A percentile compares a stretch with the other conserved stretches of the same genome.
Conservation (phyloP, 176 grass and related monocot genomes). For the Hordeum vulgare region DNA sequence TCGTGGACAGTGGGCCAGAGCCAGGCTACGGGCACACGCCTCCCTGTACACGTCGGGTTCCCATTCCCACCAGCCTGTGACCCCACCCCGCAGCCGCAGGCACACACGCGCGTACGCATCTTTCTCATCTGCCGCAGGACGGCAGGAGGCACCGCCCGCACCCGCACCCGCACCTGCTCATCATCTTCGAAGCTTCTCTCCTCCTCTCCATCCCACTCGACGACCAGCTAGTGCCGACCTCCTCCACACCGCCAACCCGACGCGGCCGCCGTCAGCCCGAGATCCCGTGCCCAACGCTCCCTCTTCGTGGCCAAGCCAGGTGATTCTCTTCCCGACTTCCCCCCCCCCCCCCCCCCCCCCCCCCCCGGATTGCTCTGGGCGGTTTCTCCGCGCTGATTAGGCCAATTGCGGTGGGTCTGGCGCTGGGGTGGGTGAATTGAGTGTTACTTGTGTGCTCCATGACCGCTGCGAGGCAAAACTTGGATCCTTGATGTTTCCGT, state of each 20-base stretch:
- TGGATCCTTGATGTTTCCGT: background rate
- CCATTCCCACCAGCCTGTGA: background rate
- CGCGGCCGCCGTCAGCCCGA: background rate
- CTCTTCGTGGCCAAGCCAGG: slow-evolving; percentile 1
- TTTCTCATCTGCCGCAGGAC: slow-evolving; percentile 7
- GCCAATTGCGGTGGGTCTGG: background rate
- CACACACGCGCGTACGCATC: slow-evolving; percentile 5
- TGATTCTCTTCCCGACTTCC: background rate
- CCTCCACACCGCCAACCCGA: background rate
- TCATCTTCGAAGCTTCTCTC: slow-evolving; percentile 35
- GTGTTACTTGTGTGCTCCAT: background rate
- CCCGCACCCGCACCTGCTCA: background rate
- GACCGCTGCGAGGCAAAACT: background rate
- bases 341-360: too few relatives aligned
- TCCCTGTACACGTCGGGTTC: background rate
- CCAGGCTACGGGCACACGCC: background rate
- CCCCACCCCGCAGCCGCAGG: background rate
- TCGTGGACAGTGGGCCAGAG: background rate
- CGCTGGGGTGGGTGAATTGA: background rate
- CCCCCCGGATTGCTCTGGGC: background rate
- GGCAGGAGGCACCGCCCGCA: slow-evolving; percentile 6
- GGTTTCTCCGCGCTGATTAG: slow-evolving; percentile 1
- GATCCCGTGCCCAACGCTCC: background rate
- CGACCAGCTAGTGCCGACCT: slow-evolving; percentile 5
- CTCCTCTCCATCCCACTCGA: background rate